These are phyloP conservation scores for Gaertneriomyces semiglobifer DNA, from an alignment of 192 early-diverging fungal genomes.

Conservation along the genomic window DNA sequence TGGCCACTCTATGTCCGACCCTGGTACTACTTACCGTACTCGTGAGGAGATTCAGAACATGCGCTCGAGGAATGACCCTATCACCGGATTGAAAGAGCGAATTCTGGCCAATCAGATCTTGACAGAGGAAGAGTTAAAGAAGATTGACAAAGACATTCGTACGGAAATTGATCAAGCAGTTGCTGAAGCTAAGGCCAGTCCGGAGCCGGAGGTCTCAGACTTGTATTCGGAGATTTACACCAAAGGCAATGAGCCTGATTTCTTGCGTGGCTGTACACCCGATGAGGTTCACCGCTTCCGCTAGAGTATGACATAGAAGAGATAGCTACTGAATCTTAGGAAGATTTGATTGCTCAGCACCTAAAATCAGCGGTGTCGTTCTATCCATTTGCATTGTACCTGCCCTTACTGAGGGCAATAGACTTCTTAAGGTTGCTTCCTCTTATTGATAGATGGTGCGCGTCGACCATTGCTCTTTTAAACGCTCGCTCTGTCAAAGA, in stretches of 20 bases:
- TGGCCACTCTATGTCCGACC: slow-evolving; percentile 99
- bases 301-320: neutral
- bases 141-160: slow-evolving; percentile 88
- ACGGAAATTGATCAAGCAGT: slow-evolving; percentile 81
- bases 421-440: too few relatives aligned
- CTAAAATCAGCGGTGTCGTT: too few relatives aligned
- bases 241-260: slow-evolving; percentile 66
- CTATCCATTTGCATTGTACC: too few relatives aligned
- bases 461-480: too few relatives aligned
- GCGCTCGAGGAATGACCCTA: slow-evolving; percentile 89
- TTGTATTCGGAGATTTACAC: slow-evolving; percentile 84
- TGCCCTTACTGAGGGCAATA: too few relatives aligned
- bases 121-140: slow-evolving; percentile 88
- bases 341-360: too few relatives aligned
- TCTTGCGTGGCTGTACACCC: slow-evolving; percentile 79
- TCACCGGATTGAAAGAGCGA: slow-evolving; percentile 85
- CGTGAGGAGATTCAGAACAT: slow-evolving; percentile 99
- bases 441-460: too few relatives aligned
- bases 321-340: too few relatives aligned
- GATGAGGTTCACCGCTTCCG: slow-evolving; percentile 63
- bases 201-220: slow-evolving; percentile 65
- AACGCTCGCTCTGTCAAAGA: too few relatives aligned
- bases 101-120: slow-evolving; percentile 66
- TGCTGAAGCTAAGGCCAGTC: slow-evolving; percentile 73
- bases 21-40: slow-evolving; percentile 97